These are phyloP conservation scores for Pseudozyma sp. DNA, from an alignment of 1,284 basidiomycete genomes.

Conservation along the genomic window DNA sequence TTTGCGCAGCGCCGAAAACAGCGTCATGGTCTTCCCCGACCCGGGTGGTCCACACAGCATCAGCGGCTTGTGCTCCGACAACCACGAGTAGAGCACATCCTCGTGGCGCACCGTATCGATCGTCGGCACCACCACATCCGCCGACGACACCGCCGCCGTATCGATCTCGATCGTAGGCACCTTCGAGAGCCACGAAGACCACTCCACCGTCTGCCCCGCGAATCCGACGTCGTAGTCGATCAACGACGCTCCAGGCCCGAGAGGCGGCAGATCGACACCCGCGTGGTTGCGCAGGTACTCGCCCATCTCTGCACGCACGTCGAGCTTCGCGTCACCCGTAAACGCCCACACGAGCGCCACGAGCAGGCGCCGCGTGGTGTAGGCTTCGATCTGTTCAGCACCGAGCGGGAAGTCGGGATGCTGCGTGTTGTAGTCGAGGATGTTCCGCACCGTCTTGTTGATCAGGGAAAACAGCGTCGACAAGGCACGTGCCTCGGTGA, in stretches of 20 bases:
- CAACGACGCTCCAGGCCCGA: slow-evolving; percentile 79
- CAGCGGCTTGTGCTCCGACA: slow-evolving; percentile 97
- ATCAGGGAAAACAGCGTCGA: slow-evolving; percentile 96
- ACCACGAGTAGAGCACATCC: slow-evolving; percentile 97
- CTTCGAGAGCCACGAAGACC: slow-evolving; percentile 83
- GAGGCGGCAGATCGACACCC: slow-evolving; percentile 86
- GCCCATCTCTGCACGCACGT: slow-evolving; percentile 88
- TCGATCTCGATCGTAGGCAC: slow-evolving; percentile 98
- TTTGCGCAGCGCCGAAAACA: slow-evolving; percentile 98
- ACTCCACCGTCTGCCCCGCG: slow-evolving; percentile 72
- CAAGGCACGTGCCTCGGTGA: slow-evolving; percentile 88
- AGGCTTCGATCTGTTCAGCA: slow-evolving; percentile 85
- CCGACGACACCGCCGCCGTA: slow-evolving; percentile 91
- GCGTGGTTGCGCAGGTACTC: slow-evolving; percentile 86
- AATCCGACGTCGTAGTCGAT: slow-evolving; percentile 88
- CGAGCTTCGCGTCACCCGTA: slow-evolving; percentile 92
- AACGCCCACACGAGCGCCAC: slow-evolving; percentile 97
- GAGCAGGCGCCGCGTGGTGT: slow-evolving; percentile 88
- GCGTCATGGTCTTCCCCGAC: slow-evolving; percentile 99
- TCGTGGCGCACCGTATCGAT: slow-evolving; percentile 99
- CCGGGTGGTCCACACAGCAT: slow-evolving; percentile 99
- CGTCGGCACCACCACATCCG: slow-evolving; percentile 97
- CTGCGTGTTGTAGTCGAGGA: slow-evolving; percentile 93
- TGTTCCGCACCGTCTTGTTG: slow-evolving; percentile 93
- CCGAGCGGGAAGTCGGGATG: slow-evolving; percentile 94